Evolutionary conservation across 306 rosid genomes (phyloP).

Genomic region (Betula pendula): DNA sequence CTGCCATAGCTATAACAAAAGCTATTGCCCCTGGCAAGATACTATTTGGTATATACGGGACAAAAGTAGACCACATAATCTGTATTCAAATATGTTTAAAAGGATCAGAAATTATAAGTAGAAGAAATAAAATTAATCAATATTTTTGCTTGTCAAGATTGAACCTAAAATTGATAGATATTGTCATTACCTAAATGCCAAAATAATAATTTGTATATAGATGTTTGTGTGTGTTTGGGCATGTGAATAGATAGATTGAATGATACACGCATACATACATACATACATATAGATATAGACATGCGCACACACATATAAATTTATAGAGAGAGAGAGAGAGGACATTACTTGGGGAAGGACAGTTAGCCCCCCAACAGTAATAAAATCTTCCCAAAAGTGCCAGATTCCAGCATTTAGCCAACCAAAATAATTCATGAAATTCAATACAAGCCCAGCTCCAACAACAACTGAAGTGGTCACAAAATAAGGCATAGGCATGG

Average conservation of each 20-base stretch:
- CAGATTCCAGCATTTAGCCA: constrained; percentile 62
- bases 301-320: too few relatives aligned
- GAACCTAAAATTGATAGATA: not conserved
- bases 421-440: constrained; percentile 70
- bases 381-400: constrained; percentile 82
- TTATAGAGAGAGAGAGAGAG: constrained; percentile 19
- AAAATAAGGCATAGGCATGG: constrained; percentile 80
- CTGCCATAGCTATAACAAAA: constrained; percentile 53
- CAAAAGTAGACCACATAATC: constrained; percentile 99
- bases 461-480: constrained; percentile 59
- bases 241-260: not conserved
- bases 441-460: constrained; percentile 66
- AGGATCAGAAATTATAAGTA: constrained; percentile 18
- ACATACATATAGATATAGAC: too few relatives aligned
- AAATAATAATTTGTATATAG: not conserved
- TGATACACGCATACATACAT: not conserved
- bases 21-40: constrained; percentile 73
- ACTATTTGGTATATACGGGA: constrained; percentile 79
- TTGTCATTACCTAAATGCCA: not conserved
- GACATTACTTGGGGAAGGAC: constrained; percentile 74
- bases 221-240: constrained; percentile 6
- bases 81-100: constrained; percentile 33
- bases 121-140: not conserved
- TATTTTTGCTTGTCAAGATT: not conserved
- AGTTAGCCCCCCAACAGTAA: constrained; percentile 83